A percentile compares a stretch with the other conserved stretches of the same genome.
phyloP scores from a whole-genome alignment of 2,329 filamentous ascomycete species.

The Epichloe coenophiala region DNA sequence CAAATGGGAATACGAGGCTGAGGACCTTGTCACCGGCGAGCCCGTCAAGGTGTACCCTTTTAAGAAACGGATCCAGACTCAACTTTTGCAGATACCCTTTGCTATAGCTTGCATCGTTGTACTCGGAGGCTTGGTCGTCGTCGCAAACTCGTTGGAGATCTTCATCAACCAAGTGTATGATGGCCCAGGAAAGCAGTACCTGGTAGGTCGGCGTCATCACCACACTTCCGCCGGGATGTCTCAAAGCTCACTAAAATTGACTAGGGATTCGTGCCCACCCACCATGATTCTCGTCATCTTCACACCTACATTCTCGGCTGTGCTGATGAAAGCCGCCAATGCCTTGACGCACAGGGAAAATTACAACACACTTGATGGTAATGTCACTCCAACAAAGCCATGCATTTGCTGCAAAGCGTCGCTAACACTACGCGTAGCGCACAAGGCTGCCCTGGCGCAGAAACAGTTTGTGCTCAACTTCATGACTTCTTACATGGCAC shows the following conservation, averaged over 20 bases:
- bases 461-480: slow-evolving; percentile 97
- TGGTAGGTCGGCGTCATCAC: slow-evolving; percentile 39
- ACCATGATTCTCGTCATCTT: slow-evolving; percentile 74
- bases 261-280: slow-evolving; percentile 72
- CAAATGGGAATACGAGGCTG: slow-evolving; percentile 59
- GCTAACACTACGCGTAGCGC: slow-evolving; percentile 31
- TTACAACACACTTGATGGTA: slow-evolving; percentile 70
- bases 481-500: slow-evolving; percentile 84
- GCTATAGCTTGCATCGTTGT: slow-evolving; percentile 57
- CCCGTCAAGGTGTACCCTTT: slow-evolving; percentile 62
- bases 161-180: slow-evolving; percentile 92
- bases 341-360: slow-evolving; percentile 76
- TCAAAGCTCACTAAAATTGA: background rate
- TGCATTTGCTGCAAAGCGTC: background rate
- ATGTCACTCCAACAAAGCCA: slow-evolving; percentile 1
- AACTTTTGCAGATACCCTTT: slow-evolving; percentile 76
- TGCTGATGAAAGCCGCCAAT: slow-evolving; percentile 66
- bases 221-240: background rate
- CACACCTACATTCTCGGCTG: slow-evolving; percentile 62
- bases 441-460: slow-evolving; percentile 71
- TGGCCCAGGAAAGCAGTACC: slow-evolving; percentile 71
- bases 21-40: slow-evolving; percentile 74
- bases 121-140: slow-evolving; percentile 70
- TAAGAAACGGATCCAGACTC: slow-evolving; percentile 59
- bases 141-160: slow-evolving; percentile 84